Base-by-base conservation (phyloP, 768 basidiomycete genomes). In the Leucocoprinus sp. region DNA sequence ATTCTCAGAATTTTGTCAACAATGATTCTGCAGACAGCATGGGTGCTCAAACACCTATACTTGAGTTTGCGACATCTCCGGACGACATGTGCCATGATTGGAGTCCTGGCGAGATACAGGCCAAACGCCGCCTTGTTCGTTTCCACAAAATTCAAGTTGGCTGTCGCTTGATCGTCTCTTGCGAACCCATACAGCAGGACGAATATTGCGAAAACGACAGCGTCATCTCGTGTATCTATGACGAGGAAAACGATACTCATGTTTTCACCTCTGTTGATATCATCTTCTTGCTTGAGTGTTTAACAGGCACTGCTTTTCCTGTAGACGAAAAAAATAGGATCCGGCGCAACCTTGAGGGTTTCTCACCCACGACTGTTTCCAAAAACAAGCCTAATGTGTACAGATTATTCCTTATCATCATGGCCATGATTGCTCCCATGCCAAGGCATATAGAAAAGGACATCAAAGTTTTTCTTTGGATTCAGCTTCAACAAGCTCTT, bases 251-350 rank as follows among this genome's bases (percentile, higher is more conserved):
- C 1, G 80, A 84, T 54, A 67, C 78, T 2, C 95, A 80, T 65
- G 95, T 80, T 61, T 82, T 93, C 54, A 98, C 95, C 31, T 93
- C 91, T 0, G 95, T 97, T 54, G 95, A 98, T 61, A 83, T 95
- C 63, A 93, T 98, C 56, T 89, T 84, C 60, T 75, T 98, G 23
- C 78, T 98, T 43, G 91, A 97, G 66, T 74, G 75, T 2, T 68
- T 78, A 37, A 74, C 74, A 31, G 80, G 81, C 52, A 89, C 84
- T 35, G 73, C 84, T 40, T 93, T 96, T 57, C 82, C 82, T 23
- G 86, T 96, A 38, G 92, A 96, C 63, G 95, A 97, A 72, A 97
- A 95, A 74, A 97, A 97, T 57, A 74, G 95, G 42, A 95, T 97
- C 55, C 72, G 95, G 51, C 76, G 93, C 46, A 98, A 98, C 63